These are phyloP conservation scores for Exophiala lecanii-corni DNA, from an alignment of 2,329 filamentous ascomycete genomes.

Conservation along the genomic window DNA sequence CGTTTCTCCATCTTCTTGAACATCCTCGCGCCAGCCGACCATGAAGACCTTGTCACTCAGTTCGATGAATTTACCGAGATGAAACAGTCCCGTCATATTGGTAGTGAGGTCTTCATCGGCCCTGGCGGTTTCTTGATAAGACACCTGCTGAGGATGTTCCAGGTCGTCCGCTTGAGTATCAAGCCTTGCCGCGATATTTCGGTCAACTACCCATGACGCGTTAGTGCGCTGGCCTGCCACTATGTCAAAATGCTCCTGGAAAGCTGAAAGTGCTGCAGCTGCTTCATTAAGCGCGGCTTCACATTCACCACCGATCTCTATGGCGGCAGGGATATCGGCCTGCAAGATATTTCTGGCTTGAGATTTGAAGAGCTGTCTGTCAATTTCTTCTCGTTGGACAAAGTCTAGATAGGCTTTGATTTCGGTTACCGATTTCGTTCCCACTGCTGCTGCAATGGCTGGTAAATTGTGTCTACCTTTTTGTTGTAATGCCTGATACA, in stretches of 20 bases:
- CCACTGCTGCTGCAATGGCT: conserved; percentile 59
- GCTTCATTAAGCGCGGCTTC: conserved; percentile 62
- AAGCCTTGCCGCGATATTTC: conserved; percentile 18
- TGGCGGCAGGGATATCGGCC: conserved; percentile 64
- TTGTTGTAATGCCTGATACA: conserved; percentile 63
- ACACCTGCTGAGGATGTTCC: background rate
- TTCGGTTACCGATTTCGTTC: conserved; percentile 70
- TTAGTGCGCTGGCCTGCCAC: conserved; percentile 50
- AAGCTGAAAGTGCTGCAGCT: conserved; percentile 60
- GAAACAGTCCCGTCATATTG: conserved; percentile 46
- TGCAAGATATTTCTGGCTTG: conserved; percentile 40
- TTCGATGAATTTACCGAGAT: conserved; percentile 55
- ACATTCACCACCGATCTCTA: conserved; percentile 65
- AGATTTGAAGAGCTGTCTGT: conserved; percentile 35
- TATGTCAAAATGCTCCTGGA: conserved; percentile 62
- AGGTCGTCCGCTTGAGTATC: conserved; percentile 9
- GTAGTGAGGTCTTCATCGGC: conserved; percentile 11
- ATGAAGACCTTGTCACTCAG: conserved; percentile 69
- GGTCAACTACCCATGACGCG: conserved; percentile 58
- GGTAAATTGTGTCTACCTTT: conserved; percentile 60
- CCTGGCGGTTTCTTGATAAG: no score
- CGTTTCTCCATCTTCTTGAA: conserved; percentile 49
- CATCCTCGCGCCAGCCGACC: conserved; percentile 62
- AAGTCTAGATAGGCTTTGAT: conserved; percentile 64
- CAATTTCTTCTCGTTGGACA: conserved; percentile 50